Evolutionary conservation across 371 early-diverging fungal genomes (phyloP).

Genomic region (Mortierella sp.): DNA sequence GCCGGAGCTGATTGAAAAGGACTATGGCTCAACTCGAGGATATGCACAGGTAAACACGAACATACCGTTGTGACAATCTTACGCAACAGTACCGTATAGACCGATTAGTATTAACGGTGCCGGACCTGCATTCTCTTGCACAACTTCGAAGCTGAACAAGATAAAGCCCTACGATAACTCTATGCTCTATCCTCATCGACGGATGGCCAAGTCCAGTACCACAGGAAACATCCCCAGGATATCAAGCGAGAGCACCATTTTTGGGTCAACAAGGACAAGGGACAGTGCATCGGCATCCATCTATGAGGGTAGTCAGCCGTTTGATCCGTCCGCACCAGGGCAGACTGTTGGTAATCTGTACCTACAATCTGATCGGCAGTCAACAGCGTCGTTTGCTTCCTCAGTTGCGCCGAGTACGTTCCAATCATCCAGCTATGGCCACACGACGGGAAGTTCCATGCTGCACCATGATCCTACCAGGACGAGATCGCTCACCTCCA

Average conservation of each 20-base stretch:
- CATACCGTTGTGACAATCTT: no score
- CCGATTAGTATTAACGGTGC: no score
- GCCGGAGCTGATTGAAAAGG: conserved; percentile 55
- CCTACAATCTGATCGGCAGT: conserved; percentile 41
- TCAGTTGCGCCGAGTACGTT: conserved; percentile 36
- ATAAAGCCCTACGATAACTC: conserved; percentile 21
- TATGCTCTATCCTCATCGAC: conserved; percentile 18
- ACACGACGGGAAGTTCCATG: conserved; percentile 7
- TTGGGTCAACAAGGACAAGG: conserved; percentile 21
- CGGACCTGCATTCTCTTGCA: no score
- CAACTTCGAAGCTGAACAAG: conserved; percentile 11
- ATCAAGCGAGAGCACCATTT: conserved; percentile 49
- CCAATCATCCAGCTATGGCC: conserved; percentile 24
- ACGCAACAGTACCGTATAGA: no score
- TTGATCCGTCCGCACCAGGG: conserved; percentile 29
- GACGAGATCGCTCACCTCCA: conserved; percentile 35
- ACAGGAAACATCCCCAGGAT: conserved; percentile 40
- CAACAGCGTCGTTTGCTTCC: conserved; percentile 48
- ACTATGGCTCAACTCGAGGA: conserved; percentile 26
- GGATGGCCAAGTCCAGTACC: conserved; percentile 35
- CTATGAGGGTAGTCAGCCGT: conserved; percentile 16
- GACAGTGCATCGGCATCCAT: conserved; percentile 24
- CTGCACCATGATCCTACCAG: conserved; percentile 26
- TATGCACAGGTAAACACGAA: conserved; percentile 21
- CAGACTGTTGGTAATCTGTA: conserved; percentile 28